These are phyloP conservation scores for Tetrahymena thermophila DNA, from an alignment of 73 alveolate genomes.

Conservation along the genomic window DNA sequence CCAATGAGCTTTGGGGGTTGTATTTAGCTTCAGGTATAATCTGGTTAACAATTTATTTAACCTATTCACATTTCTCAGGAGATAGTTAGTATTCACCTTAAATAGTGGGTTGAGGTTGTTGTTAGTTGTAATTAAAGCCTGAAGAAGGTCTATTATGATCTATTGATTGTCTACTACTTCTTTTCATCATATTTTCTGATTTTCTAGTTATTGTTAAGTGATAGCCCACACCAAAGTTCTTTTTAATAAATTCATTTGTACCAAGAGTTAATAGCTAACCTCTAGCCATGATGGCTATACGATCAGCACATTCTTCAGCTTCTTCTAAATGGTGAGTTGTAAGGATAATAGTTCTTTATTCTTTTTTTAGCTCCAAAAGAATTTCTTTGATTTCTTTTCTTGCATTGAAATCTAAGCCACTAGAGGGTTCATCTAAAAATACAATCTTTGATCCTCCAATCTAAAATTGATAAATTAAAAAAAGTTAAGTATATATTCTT, in stretches of 20 bases:
- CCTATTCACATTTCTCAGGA: neutral
- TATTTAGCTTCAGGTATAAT: conserved; percentile 9
- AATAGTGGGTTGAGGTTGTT: neutral
- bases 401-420: conserved; percentile 90
- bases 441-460: conserved; percentile 85
- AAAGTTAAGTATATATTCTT: neutral
- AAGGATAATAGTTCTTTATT: conserved; percentile 63
- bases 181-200: neutral
- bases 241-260: conserved; percentile 55
- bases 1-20: conserved; percentile 11
- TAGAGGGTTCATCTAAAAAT: conserved; percentile 90
- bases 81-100: neutral
- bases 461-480: neutral
- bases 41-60: neutral
- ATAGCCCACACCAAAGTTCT: conserved; percentile 77
- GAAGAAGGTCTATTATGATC: neutral
- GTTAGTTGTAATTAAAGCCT: neutral
- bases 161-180: neutral
- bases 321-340: conserved; percentile 86
- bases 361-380: conserved; percentile 58
- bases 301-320: conserved; percentile 80
- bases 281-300: conserved; percentile 77
- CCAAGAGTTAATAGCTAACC: conserved; percentile 69
- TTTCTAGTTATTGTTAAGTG: conserved; percentile 49
- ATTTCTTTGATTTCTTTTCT: conserved; percentile 87